Evolutionary conservation across 2,329 filamentous ascomycete genomes (phyloP), one percentile per base, ranked within the genome.

Genomic region (Coniochaeta hoffmannii): DNA sequence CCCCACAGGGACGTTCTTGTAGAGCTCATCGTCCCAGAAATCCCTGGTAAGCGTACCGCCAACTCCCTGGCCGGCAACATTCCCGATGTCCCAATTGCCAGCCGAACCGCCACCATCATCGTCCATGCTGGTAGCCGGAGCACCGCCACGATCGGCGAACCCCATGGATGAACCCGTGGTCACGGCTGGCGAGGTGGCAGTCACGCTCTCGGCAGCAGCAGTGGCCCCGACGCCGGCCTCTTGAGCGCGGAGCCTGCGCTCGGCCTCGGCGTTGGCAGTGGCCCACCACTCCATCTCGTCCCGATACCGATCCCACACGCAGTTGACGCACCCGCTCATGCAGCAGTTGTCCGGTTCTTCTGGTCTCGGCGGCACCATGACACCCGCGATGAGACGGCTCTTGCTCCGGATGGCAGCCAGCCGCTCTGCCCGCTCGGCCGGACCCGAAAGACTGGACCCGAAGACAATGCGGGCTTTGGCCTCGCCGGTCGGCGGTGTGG

Each of bases 321-420:
- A 99, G 69, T 97, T 92, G 51, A 96, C 93, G 68, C 94, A 99
- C 3, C 94, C 94, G 66, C 89, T 94, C 94, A 99, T 99, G 73
- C 94, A 99, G 79, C 94, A 99, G 68, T 99, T 97, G 65, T 97
- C 94, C 3, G 94, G 94, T 71, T 99, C 93, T 50, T 84, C 80
- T 1, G 94, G 94, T 50, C 82, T 82, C 0, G 91, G 92, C 1
- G 94, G 94, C 4, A 97, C 87, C 17, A 83, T 72, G 1, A 97
- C 81, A 3, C 92, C 93, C 1, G 89, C 91, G 55, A 97, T 76
- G 58, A 83, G 76, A 9, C 76, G 81, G 52, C 84, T 84, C 58
- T 81, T 76, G 14, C 78, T 74, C 12, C 82, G 74, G 34, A 84
- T 78, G 46, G 82, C 77, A 3, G 77, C 78, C 6, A 83, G 71